Base-by-base conservation (phyloP, 2,329 filamentous ascomycete genomes). In the Fusarium robinianum region DNA sequence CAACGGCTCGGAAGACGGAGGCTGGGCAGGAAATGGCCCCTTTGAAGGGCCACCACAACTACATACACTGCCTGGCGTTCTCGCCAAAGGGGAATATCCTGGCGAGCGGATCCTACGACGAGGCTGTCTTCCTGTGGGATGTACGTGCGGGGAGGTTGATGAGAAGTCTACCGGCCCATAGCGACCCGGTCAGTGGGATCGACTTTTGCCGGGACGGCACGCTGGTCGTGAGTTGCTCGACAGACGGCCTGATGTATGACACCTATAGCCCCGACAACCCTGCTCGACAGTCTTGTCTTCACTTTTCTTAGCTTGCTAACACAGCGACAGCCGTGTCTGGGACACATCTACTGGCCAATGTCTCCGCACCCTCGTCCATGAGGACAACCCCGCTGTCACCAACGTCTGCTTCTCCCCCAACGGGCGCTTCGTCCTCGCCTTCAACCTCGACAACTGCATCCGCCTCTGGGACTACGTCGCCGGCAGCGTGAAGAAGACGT, bases 61-160 rank as follows among this genome's bases (percentile, higher is more conserved):
- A 97, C 68, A 85, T 99, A 21, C 96, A 95, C 70, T 90, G 87
- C 36, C 76, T 99, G 22, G 90, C 91, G 5, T 97, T 97, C 68
- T 92, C 89, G n/a, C 94, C 94, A 2, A 97, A 96, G 67, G 94
- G 94, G 16, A 99, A 99, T 64, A 96, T 97, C 64, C 80, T 99
- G 22, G 94, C 91, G 11, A 95, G 88, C 55, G 94, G 94, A 9
- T 95, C 88, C 53, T 97, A 96, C 69, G 94, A 99, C 58, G 94
- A 99, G 73, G 94, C 94, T 5, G 90, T 99, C 0, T 96, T 96
- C 55, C 71, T 99, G 5, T 99, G 94, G 94, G 94, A 99, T 67
- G 88, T 97, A 10, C 80, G 94, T 10, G 89, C 90, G 0, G 91
- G 90, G 1, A 78, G 86, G 15, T 76, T 94, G 22, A 96, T 99